phyloP scores from a whole-genome alignment of 257 asterid genomes.

The Ophiorrhiza pumila region DNA sequence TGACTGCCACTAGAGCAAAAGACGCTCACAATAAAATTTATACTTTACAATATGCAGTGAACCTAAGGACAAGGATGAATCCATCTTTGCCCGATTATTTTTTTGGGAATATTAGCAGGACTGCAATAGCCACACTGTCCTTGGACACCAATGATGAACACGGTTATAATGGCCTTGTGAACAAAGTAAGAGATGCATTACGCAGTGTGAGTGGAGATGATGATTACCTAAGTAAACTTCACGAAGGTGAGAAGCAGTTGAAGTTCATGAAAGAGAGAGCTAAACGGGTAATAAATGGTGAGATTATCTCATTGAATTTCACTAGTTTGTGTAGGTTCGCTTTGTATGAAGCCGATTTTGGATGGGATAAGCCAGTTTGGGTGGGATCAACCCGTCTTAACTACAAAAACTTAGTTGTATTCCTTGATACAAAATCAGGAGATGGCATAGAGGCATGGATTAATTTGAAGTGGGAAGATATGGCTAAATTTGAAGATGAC shows the following conservation, averaged over 20 bases:
- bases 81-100: conserved; percentile 17
- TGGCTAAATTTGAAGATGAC: conserved; percentile 44
- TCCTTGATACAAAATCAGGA: no score
- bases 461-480: conserved; percentile 32
- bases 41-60: conserved; percentile 37
- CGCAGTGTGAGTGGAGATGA: conserved; percentile 21
- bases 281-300: conserved; percentile 18
- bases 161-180: conserved; percentile 15
- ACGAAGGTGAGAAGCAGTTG: conserved; percentile 26
- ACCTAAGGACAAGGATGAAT: conserved; percentile 37
- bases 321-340: conserved; percentile 56
- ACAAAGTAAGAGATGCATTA: conserved; percentile 31
- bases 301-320: conserved; percentile 31
- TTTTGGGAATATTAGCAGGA: conserved; percentile 35
- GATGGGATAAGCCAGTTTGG: conserved; percentile 50
- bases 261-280: conserved; percentile 20
- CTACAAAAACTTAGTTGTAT: conserved; percentile 33
- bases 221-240: conserved; percentile 21
- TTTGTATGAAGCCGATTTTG: conserved; percentile 47
- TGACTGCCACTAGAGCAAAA: conserved; percentile 14
- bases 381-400: conserved; percentile 30
- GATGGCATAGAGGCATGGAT: no score
- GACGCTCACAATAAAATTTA: conserved; percentile 27
- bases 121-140: conserved; percentile 25
- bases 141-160: conserved; percentile 14